Percentiles rank a stretch among this genome's conserved stretches.
Conservation (phyloP, 1,284 basidiomycete genomes). For the Dichomitus squalens region DNA sequence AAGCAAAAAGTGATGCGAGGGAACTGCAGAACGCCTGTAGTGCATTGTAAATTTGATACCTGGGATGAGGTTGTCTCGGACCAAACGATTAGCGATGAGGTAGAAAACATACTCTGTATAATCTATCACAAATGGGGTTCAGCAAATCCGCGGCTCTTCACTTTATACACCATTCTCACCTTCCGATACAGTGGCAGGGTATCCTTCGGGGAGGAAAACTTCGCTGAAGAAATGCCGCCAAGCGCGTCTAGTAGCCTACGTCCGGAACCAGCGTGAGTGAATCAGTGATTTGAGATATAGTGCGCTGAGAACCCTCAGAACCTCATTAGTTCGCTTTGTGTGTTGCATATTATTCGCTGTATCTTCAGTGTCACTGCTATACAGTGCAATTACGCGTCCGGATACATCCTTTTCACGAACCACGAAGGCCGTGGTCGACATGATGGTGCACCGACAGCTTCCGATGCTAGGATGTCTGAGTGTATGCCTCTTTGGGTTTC, state of each 20-base stretch:
- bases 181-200: conserved; percentile 59
- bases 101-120: conserved; percentile 24
- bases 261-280: no score
- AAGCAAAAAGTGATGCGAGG: conserved; percentile 61
- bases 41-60: conserved; percentile 66
- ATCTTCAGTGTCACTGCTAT: background rate
- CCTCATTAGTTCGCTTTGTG: no score
- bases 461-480: no score
- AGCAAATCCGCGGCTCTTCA: background rate
- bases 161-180: conserved; percentile 37
- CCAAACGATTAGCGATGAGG: background rate
- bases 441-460: background rate
- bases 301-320: no score
- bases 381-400: conserved; percentile 17
- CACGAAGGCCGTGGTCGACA: conserved; percentile 2
- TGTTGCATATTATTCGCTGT: background rate
- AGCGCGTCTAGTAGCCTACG: background rate
- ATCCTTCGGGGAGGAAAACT: conserved; percentile 63
- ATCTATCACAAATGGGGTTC: conserved; percentile 13
- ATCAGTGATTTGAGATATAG: no score
- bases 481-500: no score
- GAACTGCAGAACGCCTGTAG: conserved; percentile 72
- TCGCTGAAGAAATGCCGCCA: conserved; percentile 33
- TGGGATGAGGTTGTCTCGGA: conserved; percentile 9
- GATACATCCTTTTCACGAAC: conserved; percentile 24